Percentiles rank a stretch among this genome's conserved stretches.
Conservation (phyloP, 177 flowering plant species). For the Vitis hybrid region DNA sequence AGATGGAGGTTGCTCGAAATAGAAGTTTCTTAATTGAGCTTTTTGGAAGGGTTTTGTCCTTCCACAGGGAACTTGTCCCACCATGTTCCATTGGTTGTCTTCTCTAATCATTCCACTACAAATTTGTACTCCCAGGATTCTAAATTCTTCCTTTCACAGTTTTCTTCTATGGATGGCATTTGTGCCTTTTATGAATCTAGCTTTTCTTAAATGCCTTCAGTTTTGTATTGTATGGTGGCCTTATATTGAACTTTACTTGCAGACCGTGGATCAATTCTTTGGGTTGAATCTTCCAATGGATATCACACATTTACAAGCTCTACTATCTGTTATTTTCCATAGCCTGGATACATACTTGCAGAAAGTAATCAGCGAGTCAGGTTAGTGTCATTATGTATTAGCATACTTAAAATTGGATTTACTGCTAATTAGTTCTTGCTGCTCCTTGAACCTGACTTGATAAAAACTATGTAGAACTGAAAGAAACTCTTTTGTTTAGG, state of each 20-base stretch:
- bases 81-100: too few relatives aligned
- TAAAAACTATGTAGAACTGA: neutral
- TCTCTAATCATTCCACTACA: too few relatives aligned
- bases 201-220: neutral
- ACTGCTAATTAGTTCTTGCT: neutral
- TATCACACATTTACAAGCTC: constrained; percentile 69
- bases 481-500: too few relatives aligned
- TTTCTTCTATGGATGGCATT: neutral
- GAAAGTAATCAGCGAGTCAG: constrained; percentile 54
- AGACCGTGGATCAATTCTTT: constrained; percentile 86
- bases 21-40: neutral
- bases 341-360: constrained; percentile 68
- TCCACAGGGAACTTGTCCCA: too few relatives aligned
- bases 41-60: neutral
- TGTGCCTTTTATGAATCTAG: constrained; percentile 1
- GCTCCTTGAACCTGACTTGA: neutral
- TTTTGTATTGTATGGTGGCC: neutral
- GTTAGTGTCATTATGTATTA: constrained; percentile 25
- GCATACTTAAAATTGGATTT: neutral
- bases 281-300: constrained; percentile 70
- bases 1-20: neutral
- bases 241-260: constrained; percentile 26
- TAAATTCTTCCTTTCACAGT: neutral
- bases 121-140: neutral
- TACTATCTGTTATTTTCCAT: constrained; percentile 61